Evolutionary conservation across 2,329 filamentous ascomycete genomes (phyloP), one percentile per base, ranked within the genome.

Genomic region (Byssothecium circinans): DNA sequence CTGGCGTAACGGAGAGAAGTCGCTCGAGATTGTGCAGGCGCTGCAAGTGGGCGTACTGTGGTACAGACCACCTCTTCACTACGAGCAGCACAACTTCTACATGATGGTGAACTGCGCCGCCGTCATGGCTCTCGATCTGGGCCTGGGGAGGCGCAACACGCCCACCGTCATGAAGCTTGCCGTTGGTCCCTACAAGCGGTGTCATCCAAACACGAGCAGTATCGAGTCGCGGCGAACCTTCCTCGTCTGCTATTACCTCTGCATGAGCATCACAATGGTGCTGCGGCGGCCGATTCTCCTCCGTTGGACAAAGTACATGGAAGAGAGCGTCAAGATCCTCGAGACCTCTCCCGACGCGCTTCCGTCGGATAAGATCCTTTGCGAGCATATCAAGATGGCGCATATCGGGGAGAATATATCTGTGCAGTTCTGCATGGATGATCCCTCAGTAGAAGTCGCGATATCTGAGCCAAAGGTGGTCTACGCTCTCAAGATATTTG

Each of bases 1-100:
- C 33, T 81, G 94, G 57, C 75, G 90, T 23, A 81, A 82, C 6
- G 89, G 88, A 11, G 85, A 90, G 59, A 95, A 95, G 75, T 89
- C 82, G 29, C 72, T 96, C 15, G 91, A 95, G 68, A 76, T 95
- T 6, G 83, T 95, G 8, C 91, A 96, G 71, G 82, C 88, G 1
- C 74, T 95, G 33, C 80, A 89, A 48, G 75, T 95, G 3, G 78
- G 83, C 6, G 83, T 86, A n/a, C 81, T 91, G 17, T 95, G 90
- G 88, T 95, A 95, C 68, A 85, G 84, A 67, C 89, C 89, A 14
- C 90, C 90, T 0, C 85, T 92, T 56, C 81, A 88, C 59, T 88
- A 88, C 49, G 89, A 95, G 62, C 87, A 94, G 71, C 82, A 92
- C 62, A 94, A 94, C 65, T 95, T 94, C 68, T 95, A 94, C 72